Percentiles rank a stretch among this genome's conserved stretches.
These are phyloP conservation scores for Populus nigra DNA, from an alignment of 345 rosid species.

Conservation along the genomic window DNA sequence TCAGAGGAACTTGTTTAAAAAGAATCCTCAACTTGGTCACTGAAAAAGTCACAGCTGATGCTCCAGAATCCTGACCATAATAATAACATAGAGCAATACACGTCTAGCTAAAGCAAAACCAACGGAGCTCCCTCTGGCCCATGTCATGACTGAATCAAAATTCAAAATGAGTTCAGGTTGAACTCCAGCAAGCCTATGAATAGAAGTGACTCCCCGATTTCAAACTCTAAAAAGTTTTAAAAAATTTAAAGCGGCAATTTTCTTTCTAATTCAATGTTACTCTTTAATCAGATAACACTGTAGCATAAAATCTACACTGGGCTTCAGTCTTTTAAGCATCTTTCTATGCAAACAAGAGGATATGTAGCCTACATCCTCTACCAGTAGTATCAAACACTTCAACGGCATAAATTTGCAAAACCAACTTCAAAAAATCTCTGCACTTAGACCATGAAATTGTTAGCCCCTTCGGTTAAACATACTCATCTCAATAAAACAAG, in stretches of 20 bases:
- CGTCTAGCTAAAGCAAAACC: background rate
- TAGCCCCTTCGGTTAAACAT: background rate
- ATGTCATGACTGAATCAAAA: conserved; percentile 6
- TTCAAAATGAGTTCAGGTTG: background rate
- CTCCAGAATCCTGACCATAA: background rate
- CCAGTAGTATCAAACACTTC: background rate
- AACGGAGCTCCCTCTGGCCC: background rate
- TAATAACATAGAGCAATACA: background rate
- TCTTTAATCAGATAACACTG: background rate
- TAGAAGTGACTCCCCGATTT: background rate
- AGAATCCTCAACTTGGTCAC: background rate
- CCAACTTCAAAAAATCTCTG: background rate
- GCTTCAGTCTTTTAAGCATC: background rate
- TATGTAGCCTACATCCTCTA: background rate
- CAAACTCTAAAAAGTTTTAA: background rate
- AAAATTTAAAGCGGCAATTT: background rate
- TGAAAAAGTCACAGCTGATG: background rate
- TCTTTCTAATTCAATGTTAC: background rate
- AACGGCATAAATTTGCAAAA: background rate
- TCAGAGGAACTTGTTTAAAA: background rate
- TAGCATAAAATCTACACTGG: background rate
- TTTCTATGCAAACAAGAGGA: background rate
- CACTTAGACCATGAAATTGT: background rate
- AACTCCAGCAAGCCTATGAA: background rate
- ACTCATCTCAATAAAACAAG: background rate